A percentile compares a stretch with the other conserved stretches of the same genome.
Evolutionary conservation across 2,329 filamentous ascomycete genomes (phyloP).

Genomic region (Colletotrichum sp.): DNA sequence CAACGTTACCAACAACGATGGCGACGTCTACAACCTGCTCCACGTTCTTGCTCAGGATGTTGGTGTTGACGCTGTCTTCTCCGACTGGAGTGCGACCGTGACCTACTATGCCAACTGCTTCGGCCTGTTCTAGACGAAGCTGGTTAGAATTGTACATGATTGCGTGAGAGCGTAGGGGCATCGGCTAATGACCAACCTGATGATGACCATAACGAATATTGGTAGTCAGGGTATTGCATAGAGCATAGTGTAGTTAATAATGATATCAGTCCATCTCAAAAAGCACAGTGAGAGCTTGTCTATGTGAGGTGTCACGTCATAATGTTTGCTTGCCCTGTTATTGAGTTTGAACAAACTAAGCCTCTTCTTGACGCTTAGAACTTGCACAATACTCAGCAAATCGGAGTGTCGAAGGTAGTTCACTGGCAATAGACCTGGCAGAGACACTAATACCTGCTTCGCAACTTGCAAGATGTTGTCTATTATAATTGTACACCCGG

Average conservation of each 20-base stretch:
- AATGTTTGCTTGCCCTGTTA: background rate
- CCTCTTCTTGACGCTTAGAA: background rate
- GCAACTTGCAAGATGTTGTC: background rate
- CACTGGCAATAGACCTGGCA: no score
- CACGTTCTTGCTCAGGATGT: slow-evolving; percentile 68
- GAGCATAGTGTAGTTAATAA: background rate
- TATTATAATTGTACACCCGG: no score
- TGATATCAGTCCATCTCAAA: background rate
- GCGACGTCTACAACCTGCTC: slow-evolving; percentile 70
- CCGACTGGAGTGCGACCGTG: slow-evolving; percentile 72
- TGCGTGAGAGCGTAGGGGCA: background rate
- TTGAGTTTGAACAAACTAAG: background rate
- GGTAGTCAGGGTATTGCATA: background rate
- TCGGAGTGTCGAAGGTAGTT: no score
- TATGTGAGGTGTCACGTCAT: background rate
- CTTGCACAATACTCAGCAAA: background rate
- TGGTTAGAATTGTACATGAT: background rate
- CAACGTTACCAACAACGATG: slow-evolving; percentile 63
- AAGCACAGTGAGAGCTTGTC: background rate
- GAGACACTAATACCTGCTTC: background rate
- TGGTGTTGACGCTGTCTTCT: slow-evolving; percentile 66
- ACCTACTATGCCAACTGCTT: slow-evolving; percentile 79
- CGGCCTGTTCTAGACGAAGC: slow-evolving; percentile 32
- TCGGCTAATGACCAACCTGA: background rate
- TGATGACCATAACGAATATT: background rate